Percentiles rank a stretch among this genome's conserved stretches.
These are phyloP conservation scores for Trypanosoma avium DNA, from an alignment of 208 protist species.

Conservation along the genomic window DNA sequence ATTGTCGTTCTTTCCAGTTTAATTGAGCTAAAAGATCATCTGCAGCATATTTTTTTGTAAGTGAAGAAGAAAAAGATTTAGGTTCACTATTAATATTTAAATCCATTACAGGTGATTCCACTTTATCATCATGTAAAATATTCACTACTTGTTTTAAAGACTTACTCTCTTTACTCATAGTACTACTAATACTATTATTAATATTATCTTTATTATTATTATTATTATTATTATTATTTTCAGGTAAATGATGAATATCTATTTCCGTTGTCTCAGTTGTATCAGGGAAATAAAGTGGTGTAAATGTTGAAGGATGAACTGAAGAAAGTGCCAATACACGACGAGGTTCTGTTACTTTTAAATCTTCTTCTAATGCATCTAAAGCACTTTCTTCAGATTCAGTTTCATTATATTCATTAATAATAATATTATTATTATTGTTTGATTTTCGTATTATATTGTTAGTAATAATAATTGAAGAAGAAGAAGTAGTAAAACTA, in stretches of 20 bases:
- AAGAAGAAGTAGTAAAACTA: neutral
- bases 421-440: neutral
- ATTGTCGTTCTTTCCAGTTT: constrained; percentile 67
- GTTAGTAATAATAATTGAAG: neutral
- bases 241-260: neutral
- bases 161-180: neutral
- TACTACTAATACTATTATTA: neutral
- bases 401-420: constrained; percentile 27
- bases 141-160: too few species aligned
- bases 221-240: neutral
- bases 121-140: too few species aligned
- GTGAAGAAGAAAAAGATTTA: neutral
- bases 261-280: neutral
- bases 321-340: constrained; percentile 32
- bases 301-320: constrained; percentile 33
- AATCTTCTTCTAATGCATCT: constrained; percentile 42
- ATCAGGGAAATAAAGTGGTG: constrained; percentile 37
- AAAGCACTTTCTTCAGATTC: constrained; percentile 26
- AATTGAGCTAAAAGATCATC: constrained; percentile 58
- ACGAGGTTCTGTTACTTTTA: constrained; percentile 32
- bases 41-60: constrained; percentile 15
- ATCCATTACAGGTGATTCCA: neutral
- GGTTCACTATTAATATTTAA: too few species aligned
- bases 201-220: neutral
- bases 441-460: neutral